phyloP scores from a whole-genome alignment of 208 protist species.

The Leishmania aethiopica region DNA sequence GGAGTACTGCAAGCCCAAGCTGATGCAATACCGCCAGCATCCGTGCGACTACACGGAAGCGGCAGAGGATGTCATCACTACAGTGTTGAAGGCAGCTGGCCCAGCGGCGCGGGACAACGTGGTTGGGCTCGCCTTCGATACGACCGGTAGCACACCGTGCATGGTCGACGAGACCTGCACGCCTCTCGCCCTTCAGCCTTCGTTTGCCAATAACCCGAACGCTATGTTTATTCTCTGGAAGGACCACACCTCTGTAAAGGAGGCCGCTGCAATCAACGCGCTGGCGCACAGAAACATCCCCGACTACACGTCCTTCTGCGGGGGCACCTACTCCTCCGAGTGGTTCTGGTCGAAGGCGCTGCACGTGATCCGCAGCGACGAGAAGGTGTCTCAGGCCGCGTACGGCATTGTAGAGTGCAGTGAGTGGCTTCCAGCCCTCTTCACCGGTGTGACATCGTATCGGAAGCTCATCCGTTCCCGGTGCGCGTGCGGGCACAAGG shows the following conservation, averaged over 20 bases:
- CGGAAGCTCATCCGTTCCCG: constrained; percentile 38
- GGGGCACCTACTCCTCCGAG: constrained; percentile 61
- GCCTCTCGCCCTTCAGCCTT: constrained; percentile 36
- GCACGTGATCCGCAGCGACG: constrained; percentile 46
- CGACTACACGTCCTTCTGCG: constrained; percentile 64
- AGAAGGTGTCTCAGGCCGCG: constrained; percentile 32
- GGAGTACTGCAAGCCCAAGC: constrained; percentile 39
- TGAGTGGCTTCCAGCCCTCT: constrained; percentile 62
- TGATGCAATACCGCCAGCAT: constrained; percentile 58
- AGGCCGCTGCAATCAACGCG: constrained; percentile 49
- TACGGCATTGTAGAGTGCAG: constrained; percentile 53
- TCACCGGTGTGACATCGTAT: constrained; percentile 38
- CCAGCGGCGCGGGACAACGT: constrained; percentile 17
- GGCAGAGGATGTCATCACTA: constrained; percentile 39
- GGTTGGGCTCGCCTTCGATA: constrained; percentile 53
- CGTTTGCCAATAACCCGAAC: constrained; percentile 53
- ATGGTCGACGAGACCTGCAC: constrained; percentile 46
- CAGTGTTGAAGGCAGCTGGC: constrained; percentile 23
- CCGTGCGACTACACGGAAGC: constrained; percentile 60
- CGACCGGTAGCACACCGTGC: constrained; percentile 57
- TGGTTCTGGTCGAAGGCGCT: constrained; percentile 72
- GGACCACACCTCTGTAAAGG: constrained; percentile 59
- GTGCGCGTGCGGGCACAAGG: constrained; percentile 62
- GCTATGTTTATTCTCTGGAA: constrained; percentile 78
- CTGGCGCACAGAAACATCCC: constrained; percentile 39